A percentile compares a stretch with the other conserved stretches of the same genome.
phyloP scores from a whole-genome alignment of 495 filamentous ascomycete genomes.

The Penicillium subrubescens region DNA sequence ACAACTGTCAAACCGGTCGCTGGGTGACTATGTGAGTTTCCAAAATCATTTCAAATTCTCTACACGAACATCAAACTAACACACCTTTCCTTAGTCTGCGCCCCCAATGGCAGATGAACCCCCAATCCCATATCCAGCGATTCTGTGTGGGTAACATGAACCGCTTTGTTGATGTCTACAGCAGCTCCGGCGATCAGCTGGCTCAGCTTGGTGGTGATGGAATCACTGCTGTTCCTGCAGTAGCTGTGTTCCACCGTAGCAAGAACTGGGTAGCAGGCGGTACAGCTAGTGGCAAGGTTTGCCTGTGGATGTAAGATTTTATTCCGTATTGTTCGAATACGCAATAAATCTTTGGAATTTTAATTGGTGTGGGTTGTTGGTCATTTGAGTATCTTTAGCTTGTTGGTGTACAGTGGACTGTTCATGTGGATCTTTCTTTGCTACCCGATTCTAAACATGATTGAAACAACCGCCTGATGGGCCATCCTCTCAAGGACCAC shows the following conservation, averaged over 20 bases:
- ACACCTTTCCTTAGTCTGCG: conserved; percentile 65
- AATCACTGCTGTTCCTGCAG: conserved; percentile 92
- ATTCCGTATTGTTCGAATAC: background rate
- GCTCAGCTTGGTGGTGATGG: conserved; percentile 86
- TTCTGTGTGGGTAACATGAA: conserved; percentile 98
- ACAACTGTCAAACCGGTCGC: conserved; percentile 95
- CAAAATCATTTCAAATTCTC: background rate
- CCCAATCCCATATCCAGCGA: conserved; percentile 73
- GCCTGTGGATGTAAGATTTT: conserved; percentile 76
- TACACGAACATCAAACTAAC: background rate
- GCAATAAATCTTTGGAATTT: background rate
- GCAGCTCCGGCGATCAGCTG: conserved; percentile 77
- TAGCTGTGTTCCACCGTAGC: conserved; percentile 84
- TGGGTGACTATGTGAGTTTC: conserved; percentile 68
- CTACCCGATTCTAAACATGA: too few relatives aligned
- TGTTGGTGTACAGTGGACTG: background rate
- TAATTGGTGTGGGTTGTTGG: background rate
- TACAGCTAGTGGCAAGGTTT: conserved; percentile 89
- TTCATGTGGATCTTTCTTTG: background rate
- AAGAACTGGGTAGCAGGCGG: conserved; percentile 92
- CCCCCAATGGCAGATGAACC: conserved; percentile 86
- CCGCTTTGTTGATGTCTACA: conserved; percentile 90
- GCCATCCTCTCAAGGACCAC: too few relatives aligned
- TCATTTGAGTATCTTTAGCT: background rate
- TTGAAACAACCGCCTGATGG: too few relatives aligned